These are phyloP conservation scores for Wickerhamiella kurtzmanii DNA, from an alignment of 805 yeast genomes.

Conservation along the genomic window DNA sequence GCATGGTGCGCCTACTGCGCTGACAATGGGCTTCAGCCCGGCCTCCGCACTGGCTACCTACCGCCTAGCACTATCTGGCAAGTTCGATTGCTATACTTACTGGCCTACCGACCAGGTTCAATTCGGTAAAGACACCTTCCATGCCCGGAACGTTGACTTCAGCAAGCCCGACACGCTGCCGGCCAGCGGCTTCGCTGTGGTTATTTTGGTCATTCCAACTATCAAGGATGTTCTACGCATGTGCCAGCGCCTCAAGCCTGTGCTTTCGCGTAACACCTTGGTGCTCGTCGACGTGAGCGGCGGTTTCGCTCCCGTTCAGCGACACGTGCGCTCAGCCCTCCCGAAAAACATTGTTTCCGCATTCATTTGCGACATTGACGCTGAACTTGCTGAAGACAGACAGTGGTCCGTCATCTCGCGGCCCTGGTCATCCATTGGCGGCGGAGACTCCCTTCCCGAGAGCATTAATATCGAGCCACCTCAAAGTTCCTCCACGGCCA, in stretches of 20 bases:
- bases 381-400: slow-evolving; percentile 8
- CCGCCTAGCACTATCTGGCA: slow-evolving; percentile 15
- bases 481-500: not conserved
- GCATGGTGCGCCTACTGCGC: slow-evolving; percentile 7
- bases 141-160: slow-evolving; percentile 15
- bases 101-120: slow-evolving; percentile 19
- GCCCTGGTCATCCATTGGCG: slow-evolving; percentile 1
- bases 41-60: slow-evolving; percentile 20
- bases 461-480: slow-evolving; percentile 14
- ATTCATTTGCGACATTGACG: slow-evolving; percentile 18
- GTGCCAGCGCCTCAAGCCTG: slow-evolving; percentile 18
- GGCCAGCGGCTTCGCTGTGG: slow-evolving; percentile 8
- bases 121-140: slow-evolving; percentile 15
- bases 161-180: slow-evolving; percentile 9
- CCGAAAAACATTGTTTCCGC: slow-evolving; percentile 14
- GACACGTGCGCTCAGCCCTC: slow-evolving; percentile 15
- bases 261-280: slow-evolving; percentile 13
- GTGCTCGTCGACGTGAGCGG: slow-evolving; percentile 19
- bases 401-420: slow-evolving; percentile 12
- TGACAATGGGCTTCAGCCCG: slow-evolving; percentile 21
- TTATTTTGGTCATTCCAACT: slow-evolving; percentile 17
- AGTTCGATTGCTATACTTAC: slow-evolving; percentile 17
- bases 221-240: slow-evolving; percentile 20
- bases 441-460: slow-evolving; percentile 1
- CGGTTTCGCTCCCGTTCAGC: slow-evolving; percentile 19